Evolutionary conservation across 306 rosid species (phyloP), one percentile per base, ranked within the genome.

Genomic region (Albizia julibrissin): DNA sequence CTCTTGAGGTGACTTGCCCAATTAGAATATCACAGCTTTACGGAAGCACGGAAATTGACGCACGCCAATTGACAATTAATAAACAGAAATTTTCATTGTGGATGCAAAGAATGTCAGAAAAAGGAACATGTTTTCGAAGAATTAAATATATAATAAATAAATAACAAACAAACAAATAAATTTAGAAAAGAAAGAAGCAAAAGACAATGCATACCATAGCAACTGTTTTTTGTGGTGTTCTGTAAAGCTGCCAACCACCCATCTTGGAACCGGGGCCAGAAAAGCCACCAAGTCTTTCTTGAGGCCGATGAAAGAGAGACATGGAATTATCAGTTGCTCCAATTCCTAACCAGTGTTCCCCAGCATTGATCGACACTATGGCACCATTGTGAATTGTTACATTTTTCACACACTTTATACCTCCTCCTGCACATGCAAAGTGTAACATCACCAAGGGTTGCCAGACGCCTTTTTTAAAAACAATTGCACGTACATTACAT

Each of bases 311-410:
- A 79, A 88, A 95, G 62, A 95, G 99, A 75, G 99, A 93, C 90
- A 92, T 80, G 69, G 99, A 95, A 84, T 93, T 95, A 88, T 95
- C 99, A 79, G 99, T 96, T 33, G 99, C 98, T 82, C 99, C 99
- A 82, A 95, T 88, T 77, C 99, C 99, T 84, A 95, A 82, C 99
- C 99, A 95, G 87, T 95, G 97, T 81, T 95, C 99, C 75, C 98
- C 96, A 56, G 98, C 96, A 88, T 90, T 92, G 90, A 95, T 88
- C 74, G 99, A 95, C 81, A 92, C 72, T 91, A 95, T 85, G 68
- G 99, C 86, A 71, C 92, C 90, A 73, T 70, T 90, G 85, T 95
- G 99, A 81, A 92, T 86, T 14, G 97, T 95, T 37, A 95, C 98
- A 85, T 92, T 95, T 89, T 95, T 95, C 3, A 93, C 92, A 54